These are phyloP conservation scores for Pichia sporocuriosa DNA, from an alignment of 805 yeast genomes.

Conservation along the genomic window DNA sequence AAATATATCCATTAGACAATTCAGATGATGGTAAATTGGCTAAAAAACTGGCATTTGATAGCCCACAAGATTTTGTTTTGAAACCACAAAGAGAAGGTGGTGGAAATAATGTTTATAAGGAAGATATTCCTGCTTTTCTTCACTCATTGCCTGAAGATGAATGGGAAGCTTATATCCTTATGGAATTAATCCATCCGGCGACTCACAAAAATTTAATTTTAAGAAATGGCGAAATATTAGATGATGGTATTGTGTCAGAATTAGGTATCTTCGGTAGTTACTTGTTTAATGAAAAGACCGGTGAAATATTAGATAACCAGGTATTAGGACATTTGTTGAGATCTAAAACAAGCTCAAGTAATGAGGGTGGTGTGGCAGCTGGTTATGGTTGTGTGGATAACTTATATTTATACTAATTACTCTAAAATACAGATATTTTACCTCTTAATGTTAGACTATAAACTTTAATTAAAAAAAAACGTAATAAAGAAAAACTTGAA, in stretches of 20 bases:
- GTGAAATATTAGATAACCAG: constrained; percentile 53
- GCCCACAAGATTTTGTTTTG: constrained; percentile 69
- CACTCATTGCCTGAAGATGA: constrained; percentile 50
- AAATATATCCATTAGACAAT: constrained; percentile 79
- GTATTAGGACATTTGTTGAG: constrained; percentile 82
- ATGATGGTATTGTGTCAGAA: constrained; percentile 82
- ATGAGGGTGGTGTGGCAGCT: constrained; percentile 99
- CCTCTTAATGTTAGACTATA: too few species aligned
- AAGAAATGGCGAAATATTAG: constrained; percentile 52
- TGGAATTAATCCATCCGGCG: constrained; percentile 88
- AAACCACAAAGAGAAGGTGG: constrained; percentile 99
- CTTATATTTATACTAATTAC: constrained; percentile 48
- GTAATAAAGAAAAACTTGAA: too few species aligned
- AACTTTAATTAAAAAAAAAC: neutral
- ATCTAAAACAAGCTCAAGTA: constrained; percentile 77
- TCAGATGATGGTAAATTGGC: constrained; percentile 57
- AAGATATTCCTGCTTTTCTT: constrained; percentile 74
- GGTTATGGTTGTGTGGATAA: constrained; percentile 97
- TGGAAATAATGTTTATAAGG: constrained; percentile 87
- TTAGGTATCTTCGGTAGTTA: constrained; percentile 85
- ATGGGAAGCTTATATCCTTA: constrained; percentile 87
- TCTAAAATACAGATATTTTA: too few species aligned
- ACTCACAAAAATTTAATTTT: constrained; percentile 61
- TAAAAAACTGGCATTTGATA: constrained; percentile 55
- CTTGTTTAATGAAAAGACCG: constrained; percentile 60